Evolutionary conservation across 179 eudicot species (phyloP), one percentile per base, ranked within the genome.

Genomic region (Amaranthus tricolor): DNA sequence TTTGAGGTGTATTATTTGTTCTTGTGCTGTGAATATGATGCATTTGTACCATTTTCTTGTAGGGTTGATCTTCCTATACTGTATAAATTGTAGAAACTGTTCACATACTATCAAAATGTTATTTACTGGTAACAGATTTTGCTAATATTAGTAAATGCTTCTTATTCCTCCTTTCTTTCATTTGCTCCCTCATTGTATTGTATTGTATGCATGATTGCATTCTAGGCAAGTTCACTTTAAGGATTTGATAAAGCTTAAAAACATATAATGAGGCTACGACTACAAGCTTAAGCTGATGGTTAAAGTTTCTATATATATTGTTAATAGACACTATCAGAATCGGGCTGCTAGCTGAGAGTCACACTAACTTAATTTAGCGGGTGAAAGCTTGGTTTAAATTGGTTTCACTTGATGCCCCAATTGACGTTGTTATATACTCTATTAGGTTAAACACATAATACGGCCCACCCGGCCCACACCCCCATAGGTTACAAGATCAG

Each of bases 31-130:
- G 3, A 31, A 31, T 31, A 62, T 69, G n/a, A 14, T 31, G 1
- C 44, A 58, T 75, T n/a, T 49, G 60, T 75, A 67, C 14, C 21
- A 66, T 53, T 40, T 74, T 56, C 70, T 63, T 15, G 7, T 14
- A 16, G 19, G 59, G 62, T 43, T 70, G 9, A 43, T 14, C 10
- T 9, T 63, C 50, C 19, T 14, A 47, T 21, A 68, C 21, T 51
- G 11, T 47, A 53, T 50, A 55, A 43, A 43, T 55, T 40, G 62
- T n/a, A 44, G 11, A 43, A 5, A 70, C n/a, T 55, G n/a, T 17
- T 16, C 40, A 17, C 3, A 10, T 43, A 56, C 73, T 44, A 40
- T 70, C 50, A 15, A 56, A 9, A 16, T 70, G 15, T 56, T 44
- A n/a, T 7, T 16, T 44, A 56, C 52, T 55, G 31, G 15, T 43